Evolutionary conservation across 805 yeast species (phyloP).

Genomic region (Monosporozyma yasuniensis): DNA sequence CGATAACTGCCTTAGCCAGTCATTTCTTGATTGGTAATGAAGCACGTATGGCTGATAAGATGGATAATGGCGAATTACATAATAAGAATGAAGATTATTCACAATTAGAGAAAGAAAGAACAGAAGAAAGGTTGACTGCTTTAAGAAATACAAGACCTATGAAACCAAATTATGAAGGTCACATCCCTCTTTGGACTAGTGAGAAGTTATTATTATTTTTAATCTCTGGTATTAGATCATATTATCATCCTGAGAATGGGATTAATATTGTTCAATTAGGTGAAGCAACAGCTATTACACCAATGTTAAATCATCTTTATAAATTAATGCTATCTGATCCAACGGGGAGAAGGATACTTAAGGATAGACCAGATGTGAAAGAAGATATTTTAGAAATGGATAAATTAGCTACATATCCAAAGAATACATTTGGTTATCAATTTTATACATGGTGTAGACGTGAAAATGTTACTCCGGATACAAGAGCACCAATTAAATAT

Average conservation of each 20-base stretch:
- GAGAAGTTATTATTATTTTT: slow-evolving; percentile 59
- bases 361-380: slow-evolving; percentile 78
- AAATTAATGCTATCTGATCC: slow-evolving; percentile 66
- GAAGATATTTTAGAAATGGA: slow-evolving; percentile 59
- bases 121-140: slow-evolving; percentile 20
- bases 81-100: slow-evolving; percentile 25
- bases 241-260: slow-evolving; percentile 65
- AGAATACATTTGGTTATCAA: slow-evolving; percentile 66
- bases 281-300: slow-evolving; percentile 76
- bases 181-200: slow-evolving; percentile 57
- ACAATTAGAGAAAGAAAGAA: slow-evolving; percentile 32
- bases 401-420: slow-evolving; percentile 49
- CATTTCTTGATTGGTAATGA: slow-evolving; percentile 32
- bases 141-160: slow-evolving; percentile 23
- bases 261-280: slow-evolving; percentile 76
- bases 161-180: slow-evolving; percentile 54
- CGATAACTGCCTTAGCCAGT: slow-evolving; percentile 13
- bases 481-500: slow-evolving; percentile 78
- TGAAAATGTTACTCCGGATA: slow-evolving; percentile 91
- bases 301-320: slow-evolving; percentile 53
- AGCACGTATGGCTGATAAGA: slow-evolving; percentile 48
- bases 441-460: slow-evolving; percentile 73
- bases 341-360: slow-evolving; percentile 66
- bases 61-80: slow-evolving; percentile 35
- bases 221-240: slow-evolving; percentile 73